Percentiles rank a stretch among this genome's conserved stretches.
These are phyloP conservation scores for Catharanthus roseus DNA, from an alignment of 257 asterid species.

Conservation along the genomic window DNA sequence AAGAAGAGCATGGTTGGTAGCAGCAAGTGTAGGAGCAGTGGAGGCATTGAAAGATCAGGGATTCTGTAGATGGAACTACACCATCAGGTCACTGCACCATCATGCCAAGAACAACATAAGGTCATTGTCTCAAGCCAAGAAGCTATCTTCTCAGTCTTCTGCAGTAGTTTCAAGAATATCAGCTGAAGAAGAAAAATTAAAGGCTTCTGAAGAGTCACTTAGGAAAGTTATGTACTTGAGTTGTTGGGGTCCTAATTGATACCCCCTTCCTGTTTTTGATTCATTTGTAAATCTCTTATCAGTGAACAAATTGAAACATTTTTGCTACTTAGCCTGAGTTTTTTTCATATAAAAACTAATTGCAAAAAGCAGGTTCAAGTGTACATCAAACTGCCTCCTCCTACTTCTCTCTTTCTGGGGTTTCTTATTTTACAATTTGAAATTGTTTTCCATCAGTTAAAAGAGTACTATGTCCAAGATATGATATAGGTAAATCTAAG, in stretches of 20 bases:
- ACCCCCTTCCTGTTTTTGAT: too few relatives aligned
- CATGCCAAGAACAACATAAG: constrained; percentile 18
- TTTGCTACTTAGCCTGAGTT: too few relatives aligned
- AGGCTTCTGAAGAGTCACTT: constrained; percentile 23
- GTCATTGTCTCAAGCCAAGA: constrained; percentile 22
- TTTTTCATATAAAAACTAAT: too few relatives aligned
- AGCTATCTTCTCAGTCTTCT: constrained; percentile 14
- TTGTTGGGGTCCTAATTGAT: constrained; percentile 28
- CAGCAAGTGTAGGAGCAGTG: constrained; percentile 24
- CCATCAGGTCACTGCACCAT: constrained; percentile 10
- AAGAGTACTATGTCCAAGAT: too few relatives aligned
- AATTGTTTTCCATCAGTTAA: too few relatives aligned
- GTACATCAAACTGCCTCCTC: too few relatives aligned
- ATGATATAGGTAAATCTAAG: too few relatives aligned
- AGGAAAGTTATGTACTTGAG: constrained; percentile 30
- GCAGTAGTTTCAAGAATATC: not conserved
- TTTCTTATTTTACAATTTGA: not conserved
- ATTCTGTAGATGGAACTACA: constrained; percentile 22
- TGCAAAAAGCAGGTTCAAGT: too few relatives aligned
- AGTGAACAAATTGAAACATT: too few relatives aligned
- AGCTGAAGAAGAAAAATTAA: not conserved
- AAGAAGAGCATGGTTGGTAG: constrained; percentile 22
- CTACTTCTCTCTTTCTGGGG: too few relatives aligned
- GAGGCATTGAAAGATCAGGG: constrained; percentile 31
- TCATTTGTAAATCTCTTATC: too few relatives aligned